Evolutionary conservation across 2,329 filamentous ascomycete genomes (phyloP).

Genomic region (Scedosporium apiospermum): DNA sequence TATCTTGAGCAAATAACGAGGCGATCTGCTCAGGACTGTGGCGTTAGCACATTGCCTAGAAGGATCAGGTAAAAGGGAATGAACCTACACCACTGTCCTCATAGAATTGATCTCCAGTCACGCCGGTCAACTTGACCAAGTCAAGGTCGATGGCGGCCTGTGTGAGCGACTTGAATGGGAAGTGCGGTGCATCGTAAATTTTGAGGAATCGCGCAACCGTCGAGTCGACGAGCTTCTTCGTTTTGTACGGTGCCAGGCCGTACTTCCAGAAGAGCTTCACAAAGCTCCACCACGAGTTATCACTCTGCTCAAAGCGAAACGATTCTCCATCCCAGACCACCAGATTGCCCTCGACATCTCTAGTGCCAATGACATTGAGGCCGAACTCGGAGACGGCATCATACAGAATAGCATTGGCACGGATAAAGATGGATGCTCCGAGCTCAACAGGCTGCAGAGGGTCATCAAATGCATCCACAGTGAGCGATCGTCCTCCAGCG

Average conservation of each 20-base stretch:
- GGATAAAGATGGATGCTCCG: slow-evolving; percentile 85
- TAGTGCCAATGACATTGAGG: slow-evolving; percentile 44
- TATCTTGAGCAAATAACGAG: slow-evolving; percentile 60
- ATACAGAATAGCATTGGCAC: slow-evolving; percentile 72
- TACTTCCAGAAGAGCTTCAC: slow-evolving; percentile 79
- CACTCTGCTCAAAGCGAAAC: slow-evolving; percentile 60
- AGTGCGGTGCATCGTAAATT: slow-evolving; percentile 72
- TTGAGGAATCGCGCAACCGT: slow-evolving; percentile 65
- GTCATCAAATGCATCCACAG: slow-evolving; percentile 66
- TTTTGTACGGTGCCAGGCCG: slow-evolving; percentile 65
- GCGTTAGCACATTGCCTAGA: not conserved
- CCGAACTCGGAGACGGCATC: slow-evolving; percentile 63
- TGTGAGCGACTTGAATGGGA: slow-evolving; percentile 74
- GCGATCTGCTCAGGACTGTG: slow-evolving; percentile 38
- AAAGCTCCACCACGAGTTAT: slow-evolving; percentile 67
- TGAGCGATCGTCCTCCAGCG: slow-evolving; percentile 80
- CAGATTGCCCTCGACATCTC: slow-evolving; percentile 42
- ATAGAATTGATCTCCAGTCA: slow-evolving; percentile 68
- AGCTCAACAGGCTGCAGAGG: slow-evolving; percentile 65
- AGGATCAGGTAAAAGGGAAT: not conserved
- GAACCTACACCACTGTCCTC: slow-evolving; percentile 45
- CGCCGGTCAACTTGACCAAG: slow-evolving; percentile 53
- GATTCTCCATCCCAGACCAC: slow-evolving; percentile 76
- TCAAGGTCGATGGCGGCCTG: slow-evolving; percentile 58
- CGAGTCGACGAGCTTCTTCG: slow-evolving; percentile 60